phyloP scores from a whole-genome alignment of 768 basidiomycete genomes.

The Pisolithus marmoratus region DNA sequence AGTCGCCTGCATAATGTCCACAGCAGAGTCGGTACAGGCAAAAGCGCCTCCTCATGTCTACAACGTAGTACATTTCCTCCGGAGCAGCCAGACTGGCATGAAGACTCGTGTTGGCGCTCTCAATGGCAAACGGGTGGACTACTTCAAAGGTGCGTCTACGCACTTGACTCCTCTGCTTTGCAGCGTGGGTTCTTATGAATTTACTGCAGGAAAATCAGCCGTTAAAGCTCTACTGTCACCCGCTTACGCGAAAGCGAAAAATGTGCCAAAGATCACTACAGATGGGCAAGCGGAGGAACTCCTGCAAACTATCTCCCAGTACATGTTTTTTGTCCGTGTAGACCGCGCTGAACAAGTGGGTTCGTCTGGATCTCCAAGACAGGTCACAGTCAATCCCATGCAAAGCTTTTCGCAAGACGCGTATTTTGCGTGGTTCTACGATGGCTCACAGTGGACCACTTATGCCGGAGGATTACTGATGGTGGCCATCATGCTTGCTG shows the following conservation, averaged over 20 bases:
- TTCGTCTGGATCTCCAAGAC: slow-evolving; percentile 68
- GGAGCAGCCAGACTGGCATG: slow-evolving; percentile 80
- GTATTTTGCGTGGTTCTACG: slow-evolving; percentile 97
- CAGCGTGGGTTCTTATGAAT: neutral
- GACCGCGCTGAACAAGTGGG: slow-evolving; percentile 55
- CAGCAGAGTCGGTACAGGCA: slow-evolving; percentile 61
- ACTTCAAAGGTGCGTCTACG: slow-evolving; percentile 84
- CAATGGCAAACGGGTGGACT: slow-evolving; percentile 92
- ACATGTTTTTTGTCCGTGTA: slow-evolving; percentile 90
- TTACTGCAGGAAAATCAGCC: slow-evolving; percentile 75
- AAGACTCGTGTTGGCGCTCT: slow-evolving; percentile 87
- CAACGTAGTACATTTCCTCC: slow-evolving; percentile 81
- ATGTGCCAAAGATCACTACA: slow-evolving; percentile 62
- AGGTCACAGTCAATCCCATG: slow-evolving; percentile 64
- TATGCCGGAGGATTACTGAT: slow-evolving; percentile 87
- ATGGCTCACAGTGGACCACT: slow-evolving; percentile 89
- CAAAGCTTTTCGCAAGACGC: slow-evolving; percentile 73
- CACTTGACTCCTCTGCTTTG: neutral
- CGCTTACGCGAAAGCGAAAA: slow-evolving; percentile 84
- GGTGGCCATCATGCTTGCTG: slow-evolving; percentile 91
- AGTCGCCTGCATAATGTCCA: slow-evolving; percentile 25
- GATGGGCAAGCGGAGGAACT: slow-evolving; percentile 71
- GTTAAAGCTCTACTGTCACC: slow-evolving; percentile 89
- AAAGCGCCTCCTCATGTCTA: slow-evolving; percentile 76
- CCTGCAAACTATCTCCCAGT: slow-evolving; percentile 67